Conservation (phyloP, 2,329 filamentous ascomycete species). For the Monosporascus sp. region DNA sequence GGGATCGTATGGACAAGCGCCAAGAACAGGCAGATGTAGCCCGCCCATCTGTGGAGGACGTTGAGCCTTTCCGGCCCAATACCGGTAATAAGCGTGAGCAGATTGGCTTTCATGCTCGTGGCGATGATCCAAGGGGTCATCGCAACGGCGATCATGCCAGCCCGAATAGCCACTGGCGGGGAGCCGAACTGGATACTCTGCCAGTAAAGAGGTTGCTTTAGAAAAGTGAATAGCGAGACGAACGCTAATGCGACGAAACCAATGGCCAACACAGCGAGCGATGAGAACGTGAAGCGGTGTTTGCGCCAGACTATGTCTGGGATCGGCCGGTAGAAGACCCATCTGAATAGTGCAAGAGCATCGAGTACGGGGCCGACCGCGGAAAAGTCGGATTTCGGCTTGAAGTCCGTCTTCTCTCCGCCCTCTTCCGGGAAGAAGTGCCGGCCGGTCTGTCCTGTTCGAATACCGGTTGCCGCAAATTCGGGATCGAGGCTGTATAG, state of each 20-base stretch:
- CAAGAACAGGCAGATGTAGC: constrained; percentile 78
- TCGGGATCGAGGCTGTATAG: constrained; percentile 47
- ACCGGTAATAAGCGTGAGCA: constrained; percentile 78
- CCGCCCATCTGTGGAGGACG: constrained; percentile 87
- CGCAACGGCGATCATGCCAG: constrained; percentile 88
- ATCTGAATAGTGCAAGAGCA: constrained; percentile 75
- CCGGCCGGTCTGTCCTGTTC: constrained; percentile 50
- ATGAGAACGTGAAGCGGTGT: constrained; percentile 73
- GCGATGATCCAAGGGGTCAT: constrained; percentile 91
- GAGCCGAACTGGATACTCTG: constrained; percentile 81
- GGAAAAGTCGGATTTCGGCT: constrained; percentile 67
- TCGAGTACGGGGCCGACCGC: constrained; percentile 73
- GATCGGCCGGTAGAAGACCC: constrained; percentile 83
- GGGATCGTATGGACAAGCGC: constrained; percentile 81
- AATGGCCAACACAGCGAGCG: constrained; percentile 65
- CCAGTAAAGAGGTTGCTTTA: constrained; percentile 87
- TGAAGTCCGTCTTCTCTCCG: constrained; percentile 51
- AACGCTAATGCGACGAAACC: constrained; percentile 65
- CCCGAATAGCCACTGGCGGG: constrained; percentile 77
- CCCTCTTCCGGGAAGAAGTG: constrained; percentile 71
- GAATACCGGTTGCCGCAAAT: constrained; percentile 39
- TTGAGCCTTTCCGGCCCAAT: constrained; percentile 90
- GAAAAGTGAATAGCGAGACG: constrained; percentile 74
- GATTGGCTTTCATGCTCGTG: constrained; percentile 84
- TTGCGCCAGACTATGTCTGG: constrained; percentile 66